Percentiles rank a stretch among this genome's conserved stretches.
phyloP scores from a whole-genome alignment of 106 monocot species.

The Dendrobium nobile region DNA sequence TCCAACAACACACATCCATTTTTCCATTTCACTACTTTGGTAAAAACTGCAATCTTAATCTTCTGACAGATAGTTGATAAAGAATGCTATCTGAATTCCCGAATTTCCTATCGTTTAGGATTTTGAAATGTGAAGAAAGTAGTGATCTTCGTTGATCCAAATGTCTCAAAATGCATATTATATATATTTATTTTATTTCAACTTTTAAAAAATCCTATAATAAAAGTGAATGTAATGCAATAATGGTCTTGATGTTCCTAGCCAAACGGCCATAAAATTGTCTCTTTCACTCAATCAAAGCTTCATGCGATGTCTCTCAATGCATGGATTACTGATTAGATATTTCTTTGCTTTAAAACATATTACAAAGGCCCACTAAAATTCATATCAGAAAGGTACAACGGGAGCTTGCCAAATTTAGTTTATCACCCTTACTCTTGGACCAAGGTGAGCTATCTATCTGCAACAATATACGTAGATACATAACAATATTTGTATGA shows the following conservation, averaged over 20 bases:
- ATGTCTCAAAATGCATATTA: background rate
- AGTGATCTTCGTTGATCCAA: no score
- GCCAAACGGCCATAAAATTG: background rate
- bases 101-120: no score
- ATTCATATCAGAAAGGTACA: background rate
- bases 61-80: no score
- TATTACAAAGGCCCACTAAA: background rate
- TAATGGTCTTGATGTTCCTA: no score
- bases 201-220: no score
- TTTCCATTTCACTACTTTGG: no score
- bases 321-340: background rate
- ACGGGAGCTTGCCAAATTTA: slow-evolving; percentile 1
- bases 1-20: no score
- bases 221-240: no score
- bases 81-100: no score
- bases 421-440: background rate
- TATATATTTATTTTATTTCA: no score
- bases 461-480: background rate
- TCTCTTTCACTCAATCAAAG: background rate
- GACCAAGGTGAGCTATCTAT: background rate
- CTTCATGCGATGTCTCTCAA: background rate
- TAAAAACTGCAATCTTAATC: no score
- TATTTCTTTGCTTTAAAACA: background rate
- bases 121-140: no score
- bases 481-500: background rate